A percentile compares a stretch with the other conserved stretches of the same genome.
Evolutionary conservation across 208 protist species (phyloP).

Genomic region (Angomonas deanei): DNA sequence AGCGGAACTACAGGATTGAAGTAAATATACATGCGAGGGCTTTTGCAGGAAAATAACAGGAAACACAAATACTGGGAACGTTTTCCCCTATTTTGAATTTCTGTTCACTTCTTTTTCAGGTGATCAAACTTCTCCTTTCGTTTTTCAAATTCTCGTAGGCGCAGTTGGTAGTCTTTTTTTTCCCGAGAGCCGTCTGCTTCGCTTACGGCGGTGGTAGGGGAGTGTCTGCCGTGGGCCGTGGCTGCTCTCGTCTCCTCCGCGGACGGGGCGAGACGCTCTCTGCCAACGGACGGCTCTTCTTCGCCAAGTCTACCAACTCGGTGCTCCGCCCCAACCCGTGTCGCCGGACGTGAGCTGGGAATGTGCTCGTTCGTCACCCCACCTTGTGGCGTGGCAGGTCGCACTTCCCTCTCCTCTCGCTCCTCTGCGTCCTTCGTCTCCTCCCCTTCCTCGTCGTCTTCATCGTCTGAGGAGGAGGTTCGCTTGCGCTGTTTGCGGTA

Average conservation of each 20-base stretch:
- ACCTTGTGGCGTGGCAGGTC: too few relatives aligned
- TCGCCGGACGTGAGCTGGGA: neutral
- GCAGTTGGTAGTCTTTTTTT: neutral
- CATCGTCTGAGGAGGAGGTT: neutral
- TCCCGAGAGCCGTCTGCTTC: neutral
- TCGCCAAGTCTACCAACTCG: too few relatives aligned
- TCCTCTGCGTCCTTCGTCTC: too few relatives aligned
- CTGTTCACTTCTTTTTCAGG: neutral
- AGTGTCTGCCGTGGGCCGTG: neutral
- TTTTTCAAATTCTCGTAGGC: neutral
- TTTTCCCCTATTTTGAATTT: neutral
- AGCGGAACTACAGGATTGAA: too few relatives aligned
- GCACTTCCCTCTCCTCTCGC: too few relatives aligned
- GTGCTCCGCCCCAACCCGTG: neutral
- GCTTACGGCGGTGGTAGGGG: neutral
- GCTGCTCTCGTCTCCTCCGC: neutral
- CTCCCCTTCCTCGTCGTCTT: neutral
- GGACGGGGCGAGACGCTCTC: neutral
- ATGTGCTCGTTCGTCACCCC: neutral
- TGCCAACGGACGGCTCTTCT: too few relatives aligned
- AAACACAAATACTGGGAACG: neutral
- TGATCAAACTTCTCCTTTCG: neutral
- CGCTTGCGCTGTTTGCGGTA: neutral
- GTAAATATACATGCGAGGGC: too few relatives aligned
- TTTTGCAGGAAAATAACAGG: too few relatives aligned